Conservation (phyloP, 495 filamentous ascomycete species). For the Lophiotrema nucula region DNA sequence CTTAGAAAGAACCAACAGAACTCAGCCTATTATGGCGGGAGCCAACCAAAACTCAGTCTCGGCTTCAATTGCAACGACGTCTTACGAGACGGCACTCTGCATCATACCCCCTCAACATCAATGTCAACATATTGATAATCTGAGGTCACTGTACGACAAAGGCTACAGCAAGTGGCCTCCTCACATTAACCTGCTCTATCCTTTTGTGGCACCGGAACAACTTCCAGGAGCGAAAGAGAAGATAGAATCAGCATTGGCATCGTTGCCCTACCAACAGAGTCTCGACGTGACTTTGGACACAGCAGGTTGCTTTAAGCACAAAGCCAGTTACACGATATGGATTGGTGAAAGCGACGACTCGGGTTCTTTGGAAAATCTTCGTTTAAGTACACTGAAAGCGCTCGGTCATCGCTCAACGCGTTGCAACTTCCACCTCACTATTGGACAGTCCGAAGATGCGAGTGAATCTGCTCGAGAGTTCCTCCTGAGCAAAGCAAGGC, state of each 20-base stretch:
- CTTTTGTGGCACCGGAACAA: slow-evolving; percentile 49
- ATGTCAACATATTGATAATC: slow-evolving; percentile 46
- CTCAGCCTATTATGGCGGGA: slow-evolving; percentile 31
- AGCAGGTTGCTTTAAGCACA: slow-evolving; percentile 46
- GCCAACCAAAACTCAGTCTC: neutral
- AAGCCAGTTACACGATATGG: slow-evolving; percentile 48
- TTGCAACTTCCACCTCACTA: slow-evolving; percentile 50
- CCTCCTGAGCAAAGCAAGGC: slow-evolving; percentile 46
- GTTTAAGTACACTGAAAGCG: slow-evolving; percentile 23
- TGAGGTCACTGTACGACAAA: slow-evolving; percentile 56
- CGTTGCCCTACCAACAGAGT: neutral
- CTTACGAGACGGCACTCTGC: slow-evolving; percentile 53
- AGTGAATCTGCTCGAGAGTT: slow-evolving; percentile 41
- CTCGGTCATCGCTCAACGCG: slow-evolving; percentile 24
- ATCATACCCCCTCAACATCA: slow-evolving; percentile 48
- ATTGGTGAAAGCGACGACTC: slow-evolving; percentile 32
- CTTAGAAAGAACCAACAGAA: no score
- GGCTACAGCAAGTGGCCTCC: slow-evolving; percentile 58
- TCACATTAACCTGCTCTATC: slow-evolving; percentile 60
- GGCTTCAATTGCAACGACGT: slow-evolving; percentile 19
- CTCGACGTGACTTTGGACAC: slow-evolving; percentile 36
- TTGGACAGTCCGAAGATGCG: slow-evolving; percentile 52
- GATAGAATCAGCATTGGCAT: slow-evolving; percentile 24
- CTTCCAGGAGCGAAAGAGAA: slow-evolving; percentile 38
- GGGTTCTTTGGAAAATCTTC: slow-evolving; percentile 25